Base-by-base conservation (phyloP, 2,329 filamentous ascomycete species). In the Hymenoscyphus occultus region DNA sequence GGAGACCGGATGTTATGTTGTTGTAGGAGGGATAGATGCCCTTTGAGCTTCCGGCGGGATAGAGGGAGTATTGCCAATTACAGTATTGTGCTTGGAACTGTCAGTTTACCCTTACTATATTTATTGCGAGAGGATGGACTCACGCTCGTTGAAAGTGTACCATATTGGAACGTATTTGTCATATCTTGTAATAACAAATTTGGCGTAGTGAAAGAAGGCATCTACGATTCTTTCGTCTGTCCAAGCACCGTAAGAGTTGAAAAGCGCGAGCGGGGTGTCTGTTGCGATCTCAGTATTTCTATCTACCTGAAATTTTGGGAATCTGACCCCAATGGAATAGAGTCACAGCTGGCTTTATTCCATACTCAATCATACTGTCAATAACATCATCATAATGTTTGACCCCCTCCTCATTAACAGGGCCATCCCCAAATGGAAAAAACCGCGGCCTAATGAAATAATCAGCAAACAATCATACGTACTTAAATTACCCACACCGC, bases 141-240 rank as follows among this genome's bases (percentile, higher is more conserved):
- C 67, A 12, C 82, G 82, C 72, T 84, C 83, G 68, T 85, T 84
- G 72, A 83, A 84, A n/a, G 82, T 84, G 69, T 80, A 81, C 81
- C 81, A 84, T 3, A 80, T 76, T 0, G 81, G 78, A 0, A 85
- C 81, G 0, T 82, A 78, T 63, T 84, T 80, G 3, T 80, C 81
- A 67, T 80, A 85, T 62, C 82, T 80, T 0, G 78, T 77, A 75
- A 85, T 80, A 51, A 81, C 77, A 19, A 84, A 78, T 63, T 83
- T 82, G 48, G 80, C 83, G 63, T 85, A 85, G 70, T 84, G 76
- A 1, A 84, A 78, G 69, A 82, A 85, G 14, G 80, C 80, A 45
- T 82, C 81, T 10, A 79, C 74, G 39, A 83, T 84, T 1, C 78
- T 78, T 39, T 78, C 75, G 56, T 83, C 80, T 35, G 81, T 77